Evolutionary conservation across 345 rosid species (phyloP).

Genomic region (Tarenaya hassleriana): DNA sequence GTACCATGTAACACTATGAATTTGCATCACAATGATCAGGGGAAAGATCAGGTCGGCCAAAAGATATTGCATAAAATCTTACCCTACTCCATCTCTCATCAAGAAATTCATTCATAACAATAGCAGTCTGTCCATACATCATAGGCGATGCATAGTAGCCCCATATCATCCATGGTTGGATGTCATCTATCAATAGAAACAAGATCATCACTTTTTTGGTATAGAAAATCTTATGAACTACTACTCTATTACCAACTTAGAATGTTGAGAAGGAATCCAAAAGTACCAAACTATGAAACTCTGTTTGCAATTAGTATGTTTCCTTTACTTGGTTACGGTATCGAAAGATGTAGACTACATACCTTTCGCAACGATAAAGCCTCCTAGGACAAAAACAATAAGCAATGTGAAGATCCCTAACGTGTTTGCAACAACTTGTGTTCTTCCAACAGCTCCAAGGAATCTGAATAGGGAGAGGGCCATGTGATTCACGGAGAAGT

Average conservation of each 20-base stretch:
- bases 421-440: slow-evolving; percentile 60
- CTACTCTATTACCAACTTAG: neutral
- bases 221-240: slow-evolving; percentile 2
- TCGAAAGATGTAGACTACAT: no score
- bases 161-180: slow-evolving; percentile 71
- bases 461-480: slow-evolving; percentile 84
- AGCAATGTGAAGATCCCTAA: slow-evolving; percentile 63
- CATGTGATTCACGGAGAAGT: slow-evolving; percentile 74
- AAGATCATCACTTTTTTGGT: slow-evolving; percentile 8
- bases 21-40: neutral
- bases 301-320: neutral
- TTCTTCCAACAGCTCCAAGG: slow-evolving; percentile 81
- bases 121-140: slow-evolving; percentile 96
- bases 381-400: slow-evolving; percentile 74
- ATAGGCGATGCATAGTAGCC: slow-evolving; percentile 77
- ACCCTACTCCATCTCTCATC: slow-evolving; percentile 75
- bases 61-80: slow-evolving; percentile 24
- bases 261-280: neutral
- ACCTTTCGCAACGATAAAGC: slow-evolving; percentile 76
- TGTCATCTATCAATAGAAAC: slow-evolving; percentile 44
- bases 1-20: slow-evolving; percentile 19
- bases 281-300: neutral
- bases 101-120: slow-evolving; percentile 80
- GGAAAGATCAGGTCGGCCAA: neutral
- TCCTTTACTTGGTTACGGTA: no score